Base-by-base conservation (phyloP, 1,139 yeast genomes). In the Diutina sp. region DNA sequence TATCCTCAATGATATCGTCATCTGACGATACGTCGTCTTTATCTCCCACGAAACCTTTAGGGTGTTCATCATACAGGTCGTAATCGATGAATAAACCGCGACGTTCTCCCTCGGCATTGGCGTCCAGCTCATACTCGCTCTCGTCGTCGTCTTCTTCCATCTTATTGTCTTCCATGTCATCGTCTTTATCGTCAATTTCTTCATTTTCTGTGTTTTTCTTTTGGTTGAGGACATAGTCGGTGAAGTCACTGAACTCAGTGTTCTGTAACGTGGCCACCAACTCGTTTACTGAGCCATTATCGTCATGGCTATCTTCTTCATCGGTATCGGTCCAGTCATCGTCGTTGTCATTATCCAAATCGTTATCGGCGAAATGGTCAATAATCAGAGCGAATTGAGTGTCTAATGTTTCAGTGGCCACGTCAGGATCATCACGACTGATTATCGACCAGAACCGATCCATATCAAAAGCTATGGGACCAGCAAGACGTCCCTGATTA, bases 41-140 rank as follows among this genome's bases (percentile, higher is more conserved):
- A n/a, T 44, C 50, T 3, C 46, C 41, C 29, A 28, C 29, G n/a
- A 53, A 53, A 12, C 46, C 50, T 4, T 1, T 14, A 41, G 11
- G n/a, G 30, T 28, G 28, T 9, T 44, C 55, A 30, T 45, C 55
- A 29, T 38, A 38, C 35, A 32, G 38, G 32, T 52, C 57, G 32
- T 46, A 55, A 14, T 54, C 56, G 4, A 50, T 53, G 16, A 8
- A 21, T 14, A 54, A 5, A 2, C 48, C 30, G n/a, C 32, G 28
- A 3, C 21, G 46, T 12, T 44, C 55, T 7, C 30, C 46, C 14
- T 28, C 21, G 25, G 56, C 51, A n/a, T 54, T 55, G 7, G 53
- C 54, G 46, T 59, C 61, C 35, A 63, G 61, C 16, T 54, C 54
- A 45, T 63, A 63, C 32, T 61, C 64, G 47, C 65, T 63, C 48